Conservation (phyloP, 345 rosid species). For the Brassica rapa region DNA sequence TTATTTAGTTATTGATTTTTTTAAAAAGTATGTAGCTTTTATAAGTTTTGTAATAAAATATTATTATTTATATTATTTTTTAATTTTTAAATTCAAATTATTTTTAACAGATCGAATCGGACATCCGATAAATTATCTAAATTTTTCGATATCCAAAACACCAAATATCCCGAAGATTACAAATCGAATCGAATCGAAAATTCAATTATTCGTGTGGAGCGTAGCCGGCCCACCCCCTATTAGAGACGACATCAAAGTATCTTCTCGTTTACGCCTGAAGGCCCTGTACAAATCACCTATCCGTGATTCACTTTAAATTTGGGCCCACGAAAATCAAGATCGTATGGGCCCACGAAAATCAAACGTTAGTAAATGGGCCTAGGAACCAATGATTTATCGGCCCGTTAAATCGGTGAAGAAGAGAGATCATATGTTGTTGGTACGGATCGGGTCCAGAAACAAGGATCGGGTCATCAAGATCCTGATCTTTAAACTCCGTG, state of each 20-base stretch:
- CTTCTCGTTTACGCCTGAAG: constrained; percentile 2
- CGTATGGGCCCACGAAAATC: neutral
- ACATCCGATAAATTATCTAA: no score
- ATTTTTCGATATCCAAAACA: no score
- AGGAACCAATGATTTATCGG: neutral
- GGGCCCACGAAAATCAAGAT: neutral
- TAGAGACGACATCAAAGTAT: neutral
- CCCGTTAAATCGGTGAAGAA: neutral
- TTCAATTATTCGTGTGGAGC: no score
- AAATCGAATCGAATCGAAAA: no score
- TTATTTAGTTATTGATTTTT: no score
- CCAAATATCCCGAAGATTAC: no score
- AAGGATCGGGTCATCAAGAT: constrained; percentile 21
- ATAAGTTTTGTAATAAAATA: no score
- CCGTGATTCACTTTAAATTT: neutral
- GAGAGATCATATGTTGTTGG: neutral
- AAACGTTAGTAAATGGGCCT: neutral
- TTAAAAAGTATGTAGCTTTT: no score
- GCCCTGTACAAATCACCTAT: neutral
- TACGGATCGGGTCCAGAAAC: neutral
- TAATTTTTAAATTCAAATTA: no score
- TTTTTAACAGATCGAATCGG: no score
- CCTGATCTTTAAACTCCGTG: constrained; percentile 17
- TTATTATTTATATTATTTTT: no score
- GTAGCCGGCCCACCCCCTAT: no score